A percentile compares a stretch with the other conserved stretches of the same genome.
Evolutionary conservation across 1,284 basidiomycete genomes (phyloP).

Genomic region (Porogramme epimiltina): DNA sequence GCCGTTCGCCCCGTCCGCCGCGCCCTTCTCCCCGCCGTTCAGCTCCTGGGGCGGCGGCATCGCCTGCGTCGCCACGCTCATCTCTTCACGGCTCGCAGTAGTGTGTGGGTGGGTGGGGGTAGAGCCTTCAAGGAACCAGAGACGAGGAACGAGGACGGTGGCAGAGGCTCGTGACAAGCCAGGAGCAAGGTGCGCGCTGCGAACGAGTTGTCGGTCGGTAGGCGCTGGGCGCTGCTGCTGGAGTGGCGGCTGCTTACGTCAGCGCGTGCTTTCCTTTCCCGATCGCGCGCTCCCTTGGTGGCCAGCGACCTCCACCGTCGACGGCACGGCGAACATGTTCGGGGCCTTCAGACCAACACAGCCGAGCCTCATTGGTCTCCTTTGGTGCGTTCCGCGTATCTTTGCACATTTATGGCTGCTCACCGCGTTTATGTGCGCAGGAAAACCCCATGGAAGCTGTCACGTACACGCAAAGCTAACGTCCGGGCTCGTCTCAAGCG

Average conservation of each 20-base stretch:
- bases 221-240: too few species aligned
- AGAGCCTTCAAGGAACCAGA: neutral
- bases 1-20: conserved; percentile 41
- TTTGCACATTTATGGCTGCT: neutral
- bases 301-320: conserved; percentile 15
- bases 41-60: conserved; percentile 33
- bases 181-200: conserved; percentile 1
- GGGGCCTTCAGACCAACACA: conserved; percentile 74
- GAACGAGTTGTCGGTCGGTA: too few species aligned
- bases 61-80: conserved; percentile 46
- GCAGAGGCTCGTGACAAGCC: conserved; percentile 7
- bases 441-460: conserved; percentile 96
- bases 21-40: conserved; percentile 35
- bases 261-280: conserved; percentile 21
- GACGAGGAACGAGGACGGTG: conserved; percentile 2
- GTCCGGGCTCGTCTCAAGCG: conserved; percentile 86
- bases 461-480: conserved; percentile 89
- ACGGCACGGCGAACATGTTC: conserved; percentile 53
- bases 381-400: conserved; percentile 57
- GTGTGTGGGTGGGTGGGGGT: too few species aligned
- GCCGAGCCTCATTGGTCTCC: conserved; percentile 69
- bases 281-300: conserved; percentile 6
- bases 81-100: conserved; percentile 12
- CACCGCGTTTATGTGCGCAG: conserved; percentile 42
- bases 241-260: conserved; percentile 28